phyloP scores from a whole-genome alignment of 2,329 filamentous ascomycete genomes.

The Ophiocordyceps sinensis region DNA sequence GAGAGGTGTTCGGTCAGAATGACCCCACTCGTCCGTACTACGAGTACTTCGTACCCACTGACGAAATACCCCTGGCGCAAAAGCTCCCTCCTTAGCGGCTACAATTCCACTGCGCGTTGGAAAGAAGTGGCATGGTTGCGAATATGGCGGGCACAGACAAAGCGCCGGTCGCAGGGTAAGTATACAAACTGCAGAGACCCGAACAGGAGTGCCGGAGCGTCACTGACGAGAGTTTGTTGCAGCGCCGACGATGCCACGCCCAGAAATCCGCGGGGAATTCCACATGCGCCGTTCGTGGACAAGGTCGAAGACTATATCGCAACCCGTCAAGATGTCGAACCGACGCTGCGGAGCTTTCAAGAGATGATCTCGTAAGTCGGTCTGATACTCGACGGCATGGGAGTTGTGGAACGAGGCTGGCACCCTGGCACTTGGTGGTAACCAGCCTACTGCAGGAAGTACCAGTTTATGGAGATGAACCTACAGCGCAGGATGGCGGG shows the following conservation, averaged over 20 bases:
- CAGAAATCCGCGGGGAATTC: constrained; percentile 73
- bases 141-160: constrained; percentile 28
- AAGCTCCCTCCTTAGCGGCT: constrained; percentile 11
- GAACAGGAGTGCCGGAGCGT: neutral
- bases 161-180: constrained; percentile 19
- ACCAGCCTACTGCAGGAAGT: constrained; percentile 51
- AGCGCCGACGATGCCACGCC: constrained; percentile 32
- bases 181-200: neutral
- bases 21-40: constrained; percentile 14
- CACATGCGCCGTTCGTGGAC: constrained; percentile 72
- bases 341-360: constrained; percentile 69
- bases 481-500: constrained; percentile 70
- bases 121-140: constrained; percentile 8
- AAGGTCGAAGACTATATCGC: constrained; percentile 80
- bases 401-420: neutral
- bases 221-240: neutral
- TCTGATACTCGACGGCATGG: neutral
- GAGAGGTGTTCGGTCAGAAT: constrained; percentile 1
- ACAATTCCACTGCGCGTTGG: constrained; percentile 8
- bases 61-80: constrained; percentile 17
- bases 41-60: no score
- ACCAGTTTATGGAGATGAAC: constrained; percentile 98
- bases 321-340: constrained; percentile 64
- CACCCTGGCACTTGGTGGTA: neutral
- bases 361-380: constrained; percentile 76